Evolutionary conservation across 148 eudicot species (phyloP).

Genomic region (Polygonum maritimum): DNA sequence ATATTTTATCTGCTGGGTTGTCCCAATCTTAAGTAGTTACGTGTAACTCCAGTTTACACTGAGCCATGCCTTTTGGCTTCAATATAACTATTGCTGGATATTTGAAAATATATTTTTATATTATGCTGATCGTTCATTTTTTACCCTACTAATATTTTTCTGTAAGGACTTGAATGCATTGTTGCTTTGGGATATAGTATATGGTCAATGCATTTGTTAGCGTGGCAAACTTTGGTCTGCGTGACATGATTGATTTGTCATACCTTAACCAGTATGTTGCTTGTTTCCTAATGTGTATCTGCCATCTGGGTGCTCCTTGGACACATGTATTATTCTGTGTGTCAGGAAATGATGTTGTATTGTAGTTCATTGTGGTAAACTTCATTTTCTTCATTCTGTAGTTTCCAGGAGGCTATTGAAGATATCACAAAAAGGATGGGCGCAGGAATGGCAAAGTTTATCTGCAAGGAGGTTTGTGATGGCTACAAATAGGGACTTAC

Average conservation of each 20-base stretch:
- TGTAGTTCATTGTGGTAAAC: not conserved
- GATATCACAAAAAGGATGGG: conserved; percentile 88
- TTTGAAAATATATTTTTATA: not conserved
- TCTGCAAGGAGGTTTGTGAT: conserved; percentile 75
- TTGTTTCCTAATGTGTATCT: not conserved
- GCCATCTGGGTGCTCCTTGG: not conserved
- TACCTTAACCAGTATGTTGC: not conserved
- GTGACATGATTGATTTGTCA: not conserved
- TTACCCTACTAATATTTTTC: not conserved
- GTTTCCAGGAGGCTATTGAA: conserved; percentile 79
- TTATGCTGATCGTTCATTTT: not conserved
- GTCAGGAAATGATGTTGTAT: not conserved
- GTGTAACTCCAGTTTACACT: not conserved
- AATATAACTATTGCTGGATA: not conserved
- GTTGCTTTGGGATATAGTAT: not conserved
- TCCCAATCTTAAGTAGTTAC: not conserved
- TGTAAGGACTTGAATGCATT: not conserved
- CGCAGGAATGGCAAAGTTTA: conserved; percentile 95
- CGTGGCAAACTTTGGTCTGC: not conserved
- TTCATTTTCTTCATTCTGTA: conserved; percentile 24
- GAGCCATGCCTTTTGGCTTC: not conserved
- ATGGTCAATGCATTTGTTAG: not conserved
- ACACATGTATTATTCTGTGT: not conserved
- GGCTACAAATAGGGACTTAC: not conserved
- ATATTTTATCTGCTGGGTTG: not conserved